Conservation (phyloP, 2,329 filamentous ascomycete species). For the Grosmannia serpens region DNA sequence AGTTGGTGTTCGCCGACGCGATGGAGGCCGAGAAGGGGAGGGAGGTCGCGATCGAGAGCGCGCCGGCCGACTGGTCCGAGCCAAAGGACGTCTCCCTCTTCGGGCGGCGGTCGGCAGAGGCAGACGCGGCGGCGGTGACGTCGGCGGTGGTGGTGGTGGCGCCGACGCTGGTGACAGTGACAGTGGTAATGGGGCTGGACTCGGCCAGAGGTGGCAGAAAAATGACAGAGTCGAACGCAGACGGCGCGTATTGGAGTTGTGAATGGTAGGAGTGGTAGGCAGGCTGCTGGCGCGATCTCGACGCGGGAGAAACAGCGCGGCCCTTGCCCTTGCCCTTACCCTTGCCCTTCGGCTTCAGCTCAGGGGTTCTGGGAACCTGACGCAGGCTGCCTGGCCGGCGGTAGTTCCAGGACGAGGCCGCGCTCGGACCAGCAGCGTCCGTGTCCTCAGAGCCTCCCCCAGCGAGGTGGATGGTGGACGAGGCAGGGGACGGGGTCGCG, state of each 20-base stretch:
- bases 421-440: slow-evolving; percentile 8
- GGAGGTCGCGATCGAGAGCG: neutral
- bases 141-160: neutral
- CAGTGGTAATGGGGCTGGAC: neutral
- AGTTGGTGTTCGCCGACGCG: slow-evolving; percentile 39
- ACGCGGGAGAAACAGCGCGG: neutral
- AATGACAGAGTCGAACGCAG: neutral
- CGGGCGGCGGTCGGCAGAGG: neutral
- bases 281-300: neutral
- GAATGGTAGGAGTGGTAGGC: neutral
- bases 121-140: neutral
- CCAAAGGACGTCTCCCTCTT: slow-evolving; percentile 25
- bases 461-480: slow-evolving; percentile 22
- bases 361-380: slow-evolving; percentile 34
- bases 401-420: slow-evolving; percentile 36
- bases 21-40: slow-evolving; percentile 32
- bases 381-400: slow-evolving; percentile 43
- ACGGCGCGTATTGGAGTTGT: neutral
- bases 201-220: neutral
- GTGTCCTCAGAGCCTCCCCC: slow-evolving; percentile 22
- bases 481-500: slow-evolving; percentile 20
- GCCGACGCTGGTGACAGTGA: too few species aligned
- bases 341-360: slow-evolving; percentile 23
- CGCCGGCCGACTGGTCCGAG: slow-evolving; percentile 21
- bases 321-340: slow-evolving; percentile 21